phyloP scores from a whole-genome alignment of 768 basidiomycete species.

The Nidula microcarpa region DNA sequence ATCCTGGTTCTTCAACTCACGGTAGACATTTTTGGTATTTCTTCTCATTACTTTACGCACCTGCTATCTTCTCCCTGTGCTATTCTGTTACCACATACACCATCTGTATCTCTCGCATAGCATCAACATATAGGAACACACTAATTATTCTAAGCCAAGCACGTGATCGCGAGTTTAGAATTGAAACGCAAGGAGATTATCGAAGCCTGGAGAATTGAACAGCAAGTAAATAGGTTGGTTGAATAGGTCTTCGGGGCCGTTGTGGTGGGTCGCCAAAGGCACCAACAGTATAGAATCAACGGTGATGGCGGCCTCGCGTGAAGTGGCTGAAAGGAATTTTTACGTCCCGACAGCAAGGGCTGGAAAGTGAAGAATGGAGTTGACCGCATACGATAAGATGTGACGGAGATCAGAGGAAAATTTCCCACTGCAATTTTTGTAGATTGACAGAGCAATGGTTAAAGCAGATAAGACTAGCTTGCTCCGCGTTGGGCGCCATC shows the following conservation, averaged over 20 bases:
- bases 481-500: no score
- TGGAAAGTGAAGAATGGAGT: background rate
- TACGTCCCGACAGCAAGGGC: background rate
- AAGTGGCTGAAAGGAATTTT: background rate
- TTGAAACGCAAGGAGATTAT: no score
- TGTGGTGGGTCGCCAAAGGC: no score
- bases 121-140: conserved; percentile 6
- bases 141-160: background rate
- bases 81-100: conserved; percentile 17
- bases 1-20: conserved; percentile 91
- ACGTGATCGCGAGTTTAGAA: no score
- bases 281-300: no score
- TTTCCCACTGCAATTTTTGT: no score
- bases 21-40: conserved; percentile 32
- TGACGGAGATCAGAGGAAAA: no score
- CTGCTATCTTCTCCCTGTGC: conserved; percentile 6
- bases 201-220: no score
- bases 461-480: no score
- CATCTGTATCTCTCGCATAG: conserved; percentile 18
- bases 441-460: no score
- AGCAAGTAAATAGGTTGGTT: no score
- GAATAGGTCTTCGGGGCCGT: no score
- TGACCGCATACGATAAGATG: background rate
- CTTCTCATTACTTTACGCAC: background rate
- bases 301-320: background rate